Evolutionary conservation across 2,329 filamentous ascomycete species (phyloP), one percentile per base, ranked within the genome.

Genomic region (Stemphylium beticola): DNA sequence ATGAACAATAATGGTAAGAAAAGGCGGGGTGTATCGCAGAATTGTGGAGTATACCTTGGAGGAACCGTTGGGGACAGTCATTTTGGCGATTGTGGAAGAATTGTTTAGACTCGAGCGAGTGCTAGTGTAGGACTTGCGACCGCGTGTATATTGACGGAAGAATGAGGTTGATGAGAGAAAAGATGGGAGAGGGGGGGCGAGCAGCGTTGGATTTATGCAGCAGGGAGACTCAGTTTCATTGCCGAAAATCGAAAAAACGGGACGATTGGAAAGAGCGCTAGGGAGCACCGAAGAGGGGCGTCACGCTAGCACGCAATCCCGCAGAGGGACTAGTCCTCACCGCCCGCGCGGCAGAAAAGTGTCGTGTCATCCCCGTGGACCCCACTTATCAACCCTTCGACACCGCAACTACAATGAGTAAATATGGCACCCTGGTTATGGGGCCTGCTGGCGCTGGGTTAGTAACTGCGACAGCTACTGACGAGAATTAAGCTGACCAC

Each of bases 401-500:
- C 22, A 47, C 64, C 42, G 57, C 62, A 55, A 29, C 26, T 2
- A 80, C 55, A 62, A 96, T 96, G 92, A 93, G 90, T 78, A 96
- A 97, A 78, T 98, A 93, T 74, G 95, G 95, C 48, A 88, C 91
- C 62, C 88, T 98, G 78, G 88, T 98, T 57, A 96, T 98, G 89
- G 71, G 95, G 95, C 75, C 95, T 93, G 93, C 95, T 17, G 95
- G 93, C 64, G 93, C 92, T 18, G 95, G 95, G 24, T 9, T 2
- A 6, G 24, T 26, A 26, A 7, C 8, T 7, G 24, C 8, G 4
- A 26, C 7, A 26, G 4, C 24, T 26, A 7, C 8, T 26, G 24
- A 9, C 4, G 24, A 6, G 24, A 26, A 7, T 26, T 26, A 7
- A 9, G 24, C 8, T 26, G 24, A 26, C 24, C 4, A 26, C 8